These are phyloP conservation scores for Taphrina wiesneri DNA, from an alignment of 1,139 yeast genomes.

Conservation along the genomic window DNA sequence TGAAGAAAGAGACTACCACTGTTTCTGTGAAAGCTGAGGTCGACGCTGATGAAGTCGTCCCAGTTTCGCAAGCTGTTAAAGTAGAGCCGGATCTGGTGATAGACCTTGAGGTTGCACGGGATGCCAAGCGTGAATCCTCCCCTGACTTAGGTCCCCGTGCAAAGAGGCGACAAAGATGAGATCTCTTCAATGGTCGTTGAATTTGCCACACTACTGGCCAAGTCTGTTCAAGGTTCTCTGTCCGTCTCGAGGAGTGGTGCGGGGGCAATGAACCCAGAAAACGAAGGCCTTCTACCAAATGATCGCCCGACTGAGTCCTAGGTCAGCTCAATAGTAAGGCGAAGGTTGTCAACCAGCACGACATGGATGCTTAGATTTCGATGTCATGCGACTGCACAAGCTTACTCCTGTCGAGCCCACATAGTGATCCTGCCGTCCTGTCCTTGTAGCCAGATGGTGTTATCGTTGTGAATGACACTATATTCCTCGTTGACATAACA, in stretches of 20 bases:
- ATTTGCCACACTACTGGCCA: too few relatives aligned
- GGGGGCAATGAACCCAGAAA: too few relatives aligned
- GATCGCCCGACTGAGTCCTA: too few relatives aligned
- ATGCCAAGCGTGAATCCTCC: not conserved
- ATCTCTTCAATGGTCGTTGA: not conserved
- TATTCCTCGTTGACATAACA: slow-evolving; percentile 17
- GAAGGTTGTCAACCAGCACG: too few relatives aligned
- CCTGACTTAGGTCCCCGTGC: not conserved
- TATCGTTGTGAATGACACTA: not conserved
- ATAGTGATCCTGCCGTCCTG: not conserved
- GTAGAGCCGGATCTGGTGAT: not conserved
- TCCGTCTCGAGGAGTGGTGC: too few relatives aligned
- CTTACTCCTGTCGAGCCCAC: slow-evolving; percentile 6
- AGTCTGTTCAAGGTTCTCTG: too few relatives aligned
- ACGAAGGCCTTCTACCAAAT: too few relatives aligned
- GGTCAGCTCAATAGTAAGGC: too few relatives aligned
- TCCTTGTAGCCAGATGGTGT: not conserved
- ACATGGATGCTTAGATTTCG: too few relatives aligned
- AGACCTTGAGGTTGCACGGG: not conserved
- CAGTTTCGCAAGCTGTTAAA: too few relatives aligned
- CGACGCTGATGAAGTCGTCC: too few relatives aligned
- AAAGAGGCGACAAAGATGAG: not conserved
- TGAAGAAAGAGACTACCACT: not conserved
- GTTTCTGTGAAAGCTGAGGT: not conserved
- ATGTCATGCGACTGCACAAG: too few relatives aligned